phyloP scores from a whole-genome alignment of 2,329 filamentous ascomycete species.

The Colletotrichum scovillei region DNA sequence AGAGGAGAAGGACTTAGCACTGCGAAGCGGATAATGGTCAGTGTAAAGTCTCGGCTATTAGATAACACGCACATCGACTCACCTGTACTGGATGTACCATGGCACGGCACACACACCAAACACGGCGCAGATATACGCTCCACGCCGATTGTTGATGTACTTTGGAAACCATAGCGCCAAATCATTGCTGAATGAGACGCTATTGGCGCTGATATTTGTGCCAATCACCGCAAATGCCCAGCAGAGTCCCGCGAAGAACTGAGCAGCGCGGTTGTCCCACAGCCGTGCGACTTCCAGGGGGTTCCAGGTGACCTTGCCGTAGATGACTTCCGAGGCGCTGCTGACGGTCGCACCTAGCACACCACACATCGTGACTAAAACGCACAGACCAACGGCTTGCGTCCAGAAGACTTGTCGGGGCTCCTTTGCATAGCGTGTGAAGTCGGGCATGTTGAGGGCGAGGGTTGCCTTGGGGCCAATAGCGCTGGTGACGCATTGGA shows the following conservation, averaged over 20 bases:
- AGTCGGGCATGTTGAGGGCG: slow-evolving; percentile 38
- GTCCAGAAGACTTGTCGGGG: slow-evolving; percentile 35
- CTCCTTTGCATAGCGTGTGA: slow-evolving; percentile 37
- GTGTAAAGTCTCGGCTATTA: slow-evolving; percentile 42
- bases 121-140: slow-evolving; percentile 50
- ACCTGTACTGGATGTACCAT: slow-evolving; percentile 37
- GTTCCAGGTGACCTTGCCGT: slow-evolving; percentile 42
- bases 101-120: slow-evolving; percentile 34
- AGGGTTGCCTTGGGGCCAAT: slow-evolving; percentile 37
- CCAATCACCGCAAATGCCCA: slow-evolving; percentile 58
- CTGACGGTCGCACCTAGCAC: slow-evolving; percentile 59
- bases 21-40: not conserved
- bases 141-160: slow-evolving; percentile 63
- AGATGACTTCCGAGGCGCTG: slow-evolving; percentile 48
- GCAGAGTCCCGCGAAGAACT: slow-evolving; percentile 43
- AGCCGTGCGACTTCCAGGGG: slow-evolving; percentile 42
- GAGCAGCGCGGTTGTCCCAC: slow-evolving; percentile 44
- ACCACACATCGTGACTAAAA: slow-evolving; percentile 45
- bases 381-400: slow-evolving; percentile 34
- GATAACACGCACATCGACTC: not conserved
- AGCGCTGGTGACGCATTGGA: slow-evolving; percentile 39
- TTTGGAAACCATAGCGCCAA: slow-evolving; percentile 62
- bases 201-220: slow-evolving; percentile 65
- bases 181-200: slow-evolving; percentile 64
- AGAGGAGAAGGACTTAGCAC: slow-evolving; percentile 33